A percentile compares a stretch with the other conserved stretches of the same genome.
Conservation (phyloP, 148 eudicot species). For the Cornus kousa region DNA sequence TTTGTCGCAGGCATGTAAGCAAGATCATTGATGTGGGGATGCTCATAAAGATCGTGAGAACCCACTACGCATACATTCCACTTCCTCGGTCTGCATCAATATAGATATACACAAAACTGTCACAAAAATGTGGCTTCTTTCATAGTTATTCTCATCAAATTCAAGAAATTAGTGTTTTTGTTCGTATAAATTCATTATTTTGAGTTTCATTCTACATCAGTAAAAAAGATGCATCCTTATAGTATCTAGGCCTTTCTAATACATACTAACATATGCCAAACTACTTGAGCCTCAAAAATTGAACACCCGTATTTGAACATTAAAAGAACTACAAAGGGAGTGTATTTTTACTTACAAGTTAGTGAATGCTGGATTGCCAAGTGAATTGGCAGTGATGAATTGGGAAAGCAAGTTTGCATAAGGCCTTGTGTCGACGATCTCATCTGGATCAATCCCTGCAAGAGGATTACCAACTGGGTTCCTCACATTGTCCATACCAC, state of each 20-base stretch:
- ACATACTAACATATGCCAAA: too few species aligned
- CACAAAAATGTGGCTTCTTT: background rate
- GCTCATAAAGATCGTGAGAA: slow-evolving; percentile 92
- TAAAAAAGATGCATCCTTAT: background rate
- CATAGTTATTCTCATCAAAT: background rate
- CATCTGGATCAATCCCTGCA: slow-evolving; percentile 91
- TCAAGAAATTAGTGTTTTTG: background rate
- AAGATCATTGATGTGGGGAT: slow-evolving; percentile 95
- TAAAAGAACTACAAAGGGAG: too few species aligned
- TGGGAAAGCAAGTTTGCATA: slow-evolving; percentile 73
- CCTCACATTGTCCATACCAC: slow-evolving; percentile 97
- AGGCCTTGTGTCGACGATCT: slow-evolving; percentile 89
- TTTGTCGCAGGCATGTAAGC: slow-evolving; percentile 97
- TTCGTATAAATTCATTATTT: background rate
- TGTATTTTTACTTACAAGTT: slow-evolving; percentile 59
- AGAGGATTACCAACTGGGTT: slow-evolving; percentile 94
- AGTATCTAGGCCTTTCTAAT: background rate
- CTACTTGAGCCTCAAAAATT: background rate
- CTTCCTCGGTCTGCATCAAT: slow-evolving; percentile 77
- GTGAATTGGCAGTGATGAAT: slow-evolving; percentile 75
- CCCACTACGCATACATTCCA: slow-evolving; percentile 98
- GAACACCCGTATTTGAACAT: too few species aligned
- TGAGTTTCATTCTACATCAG: too few species aligned
- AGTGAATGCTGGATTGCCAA: slow-evolving; percentile 63
- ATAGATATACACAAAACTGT: background rate